Conservation (phyloP, 768 basidiomycete species). For the Russula compacta region DNA sequence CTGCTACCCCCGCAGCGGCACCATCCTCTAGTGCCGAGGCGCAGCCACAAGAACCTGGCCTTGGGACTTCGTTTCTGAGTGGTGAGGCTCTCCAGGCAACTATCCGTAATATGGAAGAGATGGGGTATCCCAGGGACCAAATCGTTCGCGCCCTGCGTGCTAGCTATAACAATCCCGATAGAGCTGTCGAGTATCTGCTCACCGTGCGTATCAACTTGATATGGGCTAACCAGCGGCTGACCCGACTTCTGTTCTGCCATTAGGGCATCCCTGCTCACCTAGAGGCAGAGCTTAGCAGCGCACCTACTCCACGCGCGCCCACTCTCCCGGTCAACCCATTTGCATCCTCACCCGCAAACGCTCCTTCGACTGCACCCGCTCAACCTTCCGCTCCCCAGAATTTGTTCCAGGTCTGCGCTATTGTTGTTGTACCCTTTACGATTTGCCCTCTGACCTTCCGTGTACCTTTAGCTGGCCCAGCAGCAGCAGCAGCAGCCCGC, state of each 20-base stretch:
- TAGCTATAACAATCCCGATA: constrained; percentile 94
- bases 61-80: constrained; percentile 61
- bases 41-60: constrained; percentile 20
- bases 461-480: constrained; percentile 49
- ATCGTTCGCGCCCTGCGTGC: constrained; percentile 81
- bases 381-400: constrained; percentile 55
- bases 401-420: constrained; percentile 64
- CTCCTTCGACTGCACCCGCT: constrained; percentile 29
- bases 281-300: constrained; percentile 39
- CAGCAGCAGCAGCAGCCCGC: constrained; percentile 43
- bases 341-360: constrained; percentile 26
- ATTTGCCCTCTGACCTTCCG: neutral
- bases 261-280: constrained; percentile 78
- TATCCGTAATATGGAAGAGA: constrained; percentile 78
- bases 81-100: constrained; percentile 70
- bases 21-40: constrained; percentile 13
- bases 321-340: constrained; percentile 25
- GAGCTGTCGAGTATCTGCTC: constrained; percentile 97
- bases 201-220: constrained; percentile 44
- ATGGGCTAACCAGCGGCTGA: neutral
- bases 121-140: constrained; percentile 88
- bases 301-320: constrained; percentile 27
- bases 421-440: neutral
- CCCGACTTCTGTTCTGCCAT: constrained; percentile 2
- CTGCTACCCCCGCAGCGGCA: constrained; percentile 25